These are phyloP conservation scores for Scheffersomyces insectosa DNA, from an alignment of 1,139 yeast genomes.

Conservation along the genomic window DNA sequence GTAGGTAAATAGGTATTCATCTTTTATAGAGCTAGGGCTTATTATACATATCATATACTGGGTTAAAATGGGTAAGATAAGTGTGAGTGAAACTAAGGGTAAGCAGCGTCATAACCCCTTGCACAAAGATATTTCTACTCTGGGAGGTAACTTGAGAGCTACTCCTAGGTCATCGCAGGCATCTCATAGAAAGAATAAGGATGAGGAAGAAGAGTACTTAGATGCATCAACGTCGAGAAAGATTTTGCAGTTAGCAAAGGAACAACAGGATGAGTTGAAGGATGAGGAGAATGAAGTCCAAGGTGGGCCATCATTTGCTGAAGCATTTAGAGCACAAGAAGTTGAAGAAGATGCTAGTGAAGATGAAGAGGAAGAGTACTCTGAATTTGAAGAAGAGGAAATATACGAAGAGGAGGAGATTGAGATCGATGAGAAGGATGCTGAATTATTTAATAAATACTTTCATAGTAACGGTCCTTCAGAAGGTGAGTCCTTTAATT, in stretches of 20 bases:
- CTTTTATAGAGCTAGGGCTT: background rate
- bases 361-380: constrained; percentile 48
- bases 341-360: constrained; percentile 33
- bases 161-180: constrained; percentile 23
- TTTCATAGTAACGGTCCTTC: constrained; percentile 39
- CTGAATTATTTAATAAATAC: constrained; percentile 68
- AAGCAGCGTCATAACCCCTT: constrained; percentile 75
- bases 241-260: constrained; percentile 83
- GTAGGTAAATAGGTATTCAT: no score
- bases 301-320: constrained; percentile 19
- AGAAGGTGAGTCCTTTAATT: constrained; percentile 53
- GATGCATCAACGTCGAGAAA: constrained; percentile 84
- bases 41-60: background rate
- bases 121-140: constrained; percentile 70
- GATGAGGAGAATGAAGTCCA: constrained; percentile 50
- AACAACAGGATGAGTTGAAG: constrained; percentile 87
- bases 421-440: constrained; percentile 69
- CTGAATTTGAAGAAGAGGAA: constrained; percentile 48
- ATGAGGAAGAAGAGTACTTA: constrained; percentile 60
- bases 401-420: constrained; percentile 54
- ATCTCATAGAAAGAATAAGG: constrained; percentile 28
- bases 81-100: constrained; percentile 49
- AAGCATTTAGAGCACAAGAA: constrained; percentile 26
- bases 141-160: constrained; percentile 67
- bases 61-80: constrained; percentile 62